Evolutionary conservation across 1,284 basidiomycete species (phyloP).

Genomic region (Cryptococcus sp.): DNA sequence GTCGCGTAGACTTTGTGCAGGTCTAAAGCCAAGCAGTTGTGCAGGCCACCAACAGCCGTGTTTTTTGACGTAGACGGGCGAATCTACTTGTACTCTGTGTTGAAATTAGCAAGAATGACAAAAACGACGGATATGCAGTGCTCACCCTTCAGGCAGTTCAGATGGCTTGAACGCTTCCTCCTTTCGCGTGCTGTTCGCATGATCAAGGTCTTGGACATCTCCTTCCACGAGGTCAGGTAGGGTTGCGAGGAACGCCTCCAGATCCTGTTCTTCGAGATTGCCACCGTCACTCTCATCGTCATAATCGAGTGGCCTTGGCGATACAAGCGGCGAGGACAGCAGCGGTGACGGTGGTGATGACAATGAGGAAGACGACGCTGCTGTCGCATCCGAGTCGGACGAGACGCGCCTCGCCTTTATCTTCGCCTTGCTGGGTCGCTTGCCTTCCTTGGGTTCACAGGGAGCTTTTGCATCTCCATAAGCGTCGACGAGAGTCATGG

Average conservation of each 20-base stretch:
- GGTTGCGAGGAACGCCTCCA: neutral
- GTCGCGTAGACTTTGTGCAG: slow-evolving; percentile 14
- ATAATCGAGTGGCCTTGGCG: neutral
- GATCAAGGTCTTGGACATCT: slow-evolving; percentile 80
- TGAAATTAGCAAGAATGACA: neutral
- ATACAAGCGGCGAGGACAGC: neutral
- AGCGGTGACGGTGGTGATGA: neutral
- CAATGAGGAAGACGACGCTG: too few species aligned
- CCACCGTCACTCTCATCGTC: neutral
- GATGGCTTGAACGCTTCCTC: neutral
- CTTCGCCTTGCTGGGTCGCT: too few species aligned
- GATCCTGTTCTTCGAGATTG: neutral
- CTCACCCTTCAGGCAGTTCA: neutral
- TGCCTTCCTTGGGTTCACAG: too few species aligned
- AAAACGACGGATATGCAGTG: neutral
- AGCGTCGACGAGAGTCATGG: too few species aligned
- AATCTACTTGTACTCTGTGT: slow-evolving; percentile 2
- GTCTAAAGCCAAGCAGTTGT: slow-evolving; percentile 13
- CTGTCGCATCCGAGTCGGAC: too few species aligned
- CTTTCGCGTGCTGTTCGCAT: slow-evolving; percentile 60
- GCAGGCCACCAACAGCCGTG: slow-evolving; percentile 9
- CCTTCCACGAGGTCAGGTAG: slow-evolving; percentile 52
- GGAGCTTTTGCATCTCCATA: too few species aligned
- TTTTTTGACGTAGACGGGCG: slow-evolving; percentile 11
- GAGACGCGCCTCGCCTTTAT: too few species aligned